Conservation (phyloP, 441 rosid species). For the Omphalea diandra region DNA sequence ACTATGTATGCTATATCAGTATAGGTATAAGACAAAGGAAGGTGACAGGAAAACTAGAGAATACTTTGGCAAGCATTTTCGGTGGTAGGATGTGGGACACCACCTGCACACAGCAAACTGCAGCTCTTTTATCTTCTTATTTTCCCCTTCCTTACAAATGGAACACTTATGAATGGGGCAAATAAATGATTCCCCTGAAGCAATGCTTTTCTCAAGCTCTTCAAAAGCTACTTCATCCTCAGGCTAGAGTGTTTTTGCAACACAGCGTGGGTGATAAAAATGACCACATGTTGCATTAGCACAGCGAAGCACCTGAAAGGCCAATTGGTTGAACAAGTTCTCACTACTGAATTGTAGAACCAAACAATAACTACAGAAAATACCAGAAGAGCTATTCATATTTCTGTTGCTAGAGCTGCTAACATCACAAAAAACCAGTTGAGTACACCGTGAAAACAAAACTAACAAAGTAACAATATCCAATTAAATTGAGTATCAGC, state of each 20-base stretch:
- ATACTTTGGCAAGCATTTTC: slow-evolving; percentile 92
- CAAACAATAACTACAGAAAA: slow-evolving; percentile 1
- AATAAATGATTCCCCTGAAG: slow-evolving; percentile 59
- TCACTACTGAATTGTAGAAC: slow-evolving; percentile 17
- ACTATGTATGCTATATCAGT: slow-evolving; percentile 4
- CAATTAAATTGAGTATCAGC: background rate
- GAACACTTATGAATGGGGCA: slow-evolving; percentile 88
- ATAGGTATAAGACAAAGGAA: background rate
- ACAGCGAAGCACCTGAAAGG: slow-evolving; percentile 76
- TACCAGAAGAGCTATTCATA: background rate
- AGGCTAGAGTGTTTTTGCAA: slow-evolving; percentile 53
- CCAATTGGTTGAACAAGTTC: slow-evolving; percentile 11
- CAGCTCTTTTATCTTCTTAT: slow-evolving; percentile 50
- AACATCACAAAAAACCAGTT: background rate
- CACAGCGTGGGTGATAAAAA: slow-evolving; percentile 85
- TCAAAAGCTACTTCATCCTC: slow-evolving; percentile 58
- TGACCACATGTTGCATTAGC: slow-evolving; percentile 85
- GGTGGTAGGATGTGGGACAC: slow-evolving; percentile 87
- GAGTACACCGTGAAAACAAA: background rate
- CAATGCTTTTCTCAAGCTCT: slow-evolving; percentile 53
- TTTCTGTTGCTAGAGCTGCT: background rate
- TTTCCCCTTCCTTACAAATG: slow-evolving; percentile 70
- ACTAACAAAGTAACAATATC: background rate
- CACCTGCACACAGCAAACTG: slow-evolving; percentile 95
- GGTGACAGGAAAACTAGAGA: slow-evolving; percentile 15